Base-by-base conservation (phyloP, 441 rosid genomes). In the Macaranga tanarius region DNA sequence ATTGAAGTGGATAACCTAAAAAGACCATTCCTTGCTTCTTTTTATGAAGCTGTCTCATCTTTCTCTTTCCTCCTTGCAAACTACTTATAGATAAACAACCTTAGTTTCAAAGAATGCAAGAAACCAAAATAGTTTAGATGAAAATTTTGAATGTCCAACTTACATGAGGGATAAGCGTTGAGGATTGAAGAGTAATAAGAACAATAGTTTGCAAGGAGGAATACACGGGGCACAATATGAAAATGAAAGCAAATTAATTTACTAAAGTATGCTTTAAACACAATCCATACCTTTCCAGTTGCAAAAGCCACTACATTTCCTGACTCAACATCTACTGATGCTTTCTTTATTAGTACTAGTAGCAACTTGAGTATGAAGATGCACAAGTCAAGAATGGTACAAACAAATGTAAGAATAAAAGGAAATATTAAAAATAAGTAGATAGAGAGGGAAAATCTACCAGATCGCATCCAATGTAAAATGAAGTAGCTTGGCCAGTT, bases 401-500 rank as follows among this genome's bases (percentile, higher is more conserved):
- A n/a, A 40, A 58, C 19, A 67, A 10, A 15, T 40, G 50, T 5
- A n/a, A 51, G 19, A 10, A 64, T 0, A 54, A 4, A 16, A 55
- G 56, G 34, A 26, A 72, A 54, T 28, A 40, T 40, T 7, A 65
- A 62, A 59, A 62, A 62, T 56, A 51, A 69, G 20, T 48, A n/a
- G n/a, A n/a, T n/a, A n/a, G n/a, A 25, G 40, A 71, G 44, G 65
- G 60, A 26, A 44, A 62, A 25, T 26, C 52, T 63, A 79, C 85
- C 85, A 77, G 50, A 71, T 82, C 85, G 25, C 76, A 81, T 47
- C 77, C 81, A 8, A 80, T 77, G 62, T 74, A 82, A 77, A 82
- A 79, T 5, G 83, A 79, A 65, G 83, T 82, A 67, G 85, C 85
- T 70, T 75, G 81, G 59, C 98, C 98, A 34, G 94, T 88, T 34